Percentiles rank a stretch among this genome's conserved stretches.
Evolutionary conservation across 306 rosid species (phyloP).

Genomic region (Bauhinia variegata): DNA sequence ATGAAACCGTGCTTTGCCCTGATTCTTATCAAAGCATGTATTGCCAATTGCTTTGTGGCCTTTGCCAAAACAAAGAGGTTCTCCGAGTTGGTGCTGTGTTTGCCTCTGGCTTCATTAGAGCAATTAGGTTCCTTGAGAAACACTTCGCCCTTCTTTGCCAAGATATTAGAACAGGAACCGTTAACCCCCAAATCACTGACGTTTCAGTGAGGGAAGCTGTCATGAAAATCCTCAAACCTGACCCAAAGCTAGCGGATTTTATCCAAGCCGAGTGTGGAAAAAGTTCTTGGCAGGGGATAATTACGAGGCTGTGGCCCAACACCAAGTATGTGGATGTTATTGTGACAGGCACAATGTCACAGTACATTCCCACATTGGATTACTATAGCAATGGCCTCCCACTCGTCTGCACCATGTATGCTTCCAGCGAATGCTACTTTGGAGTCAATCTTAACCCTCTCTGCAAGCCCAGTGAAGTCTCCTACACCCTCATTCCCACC

Average conservation of each 20-base stretch:
- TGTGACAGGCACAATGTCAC: constrained; percentile 96
- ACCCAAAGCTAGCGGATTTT: constrained; percentile 62
- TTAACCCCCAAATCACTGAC: constrained; percentile 54
- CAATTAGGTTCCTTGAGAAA: constrained; percentile 72
- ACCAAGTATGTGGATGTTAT: constrained; percentile 90
- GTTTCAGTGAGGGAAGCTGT: constrained; percentile 55
- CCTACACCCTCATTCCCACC: constrained; percentile 84
- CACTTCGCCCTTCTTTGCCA: constrained; percentile 64
- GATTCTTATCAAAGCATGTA: constrained; percentile 97
- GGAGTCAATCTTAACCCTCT: constrained; percentile 87
- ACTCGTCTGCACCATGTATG: constrained; percentile 87
- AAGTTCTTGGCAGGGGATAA: constrained; percentile 73
- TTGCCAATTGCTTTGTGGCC: constrained; percentile 81
- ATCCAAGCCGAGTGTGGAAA: constrained; percentile 61
- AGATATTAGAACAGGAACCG: constrained; percentile 68
- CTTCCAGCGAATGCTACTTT: constrained; percentile 86
- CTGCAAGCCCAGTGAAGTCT: constrained; percentile 67
- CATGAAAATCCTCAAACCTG: constrained; percentile 54
- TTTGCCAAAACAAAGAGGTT: constrained; percentile 65
- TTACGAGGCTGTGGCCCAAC: constrained; percentile 81
- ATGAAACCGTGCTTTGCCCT: constrained; percentile 71
- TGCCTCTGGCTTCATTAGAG: constrained; percentile 83
- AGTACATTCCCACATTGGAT: constrained; percentile 83
- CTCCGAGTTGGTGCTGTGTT: constrained; percentile 78
- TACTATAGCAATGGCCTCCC: constrained; percentile 80